Conservation (phyloP, 73 alveolate genomes). For the Tetrahymena borealis region DNA sequence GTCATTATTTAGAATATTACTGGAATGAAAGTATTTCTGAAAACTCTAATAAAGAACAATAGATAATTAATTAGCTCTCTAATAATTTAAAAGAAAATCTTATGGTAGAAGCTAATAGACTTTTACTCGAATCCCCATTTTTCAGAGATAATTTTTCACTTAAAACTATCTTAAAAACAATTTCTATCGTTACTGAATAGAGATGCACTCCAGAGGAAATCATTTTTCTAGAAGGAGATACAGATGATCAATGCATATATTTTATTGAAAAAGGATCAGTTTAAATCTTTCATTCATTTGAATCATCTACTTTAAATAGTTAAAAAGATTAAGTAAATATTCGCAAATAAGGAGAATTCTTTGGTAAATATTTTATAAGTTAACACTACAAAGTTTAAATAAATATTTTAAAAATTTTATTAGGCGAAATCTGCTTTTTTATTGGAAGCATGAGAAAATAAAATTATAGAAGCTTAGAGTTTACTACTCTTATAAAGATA, state of each 20-base stretch:
- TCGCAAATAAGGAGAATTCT: neutral
- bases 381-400: neutral
- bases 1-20: neutral
- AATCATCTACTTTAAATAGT: neutral
- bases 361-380: neutral
- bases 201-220: neutral
- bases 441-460: neutral
- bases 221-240: neutral
- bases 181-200: neutral
- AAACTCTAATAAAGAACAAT: neutral
- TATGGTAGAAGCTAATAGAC: neutral
- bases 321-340: neutral
- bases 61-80: neutral
- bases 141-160: constrained; percentile 11
- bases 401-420: too few species aligned
- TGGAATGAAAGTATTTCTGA: neutral
- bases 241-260: neutral
- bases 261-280: neutral
- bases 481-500: neutral
- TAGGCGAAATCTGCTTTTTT: neutral
- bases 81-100: constrained; percentile 3
- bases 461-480: neutral
- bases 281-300: neutral
- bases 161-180: neutral
- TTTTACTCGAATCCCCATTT: neutral